Conservation (phyloP, 2,329 filamentous ascomycete species). For the Orbilia quercus region DNA sequence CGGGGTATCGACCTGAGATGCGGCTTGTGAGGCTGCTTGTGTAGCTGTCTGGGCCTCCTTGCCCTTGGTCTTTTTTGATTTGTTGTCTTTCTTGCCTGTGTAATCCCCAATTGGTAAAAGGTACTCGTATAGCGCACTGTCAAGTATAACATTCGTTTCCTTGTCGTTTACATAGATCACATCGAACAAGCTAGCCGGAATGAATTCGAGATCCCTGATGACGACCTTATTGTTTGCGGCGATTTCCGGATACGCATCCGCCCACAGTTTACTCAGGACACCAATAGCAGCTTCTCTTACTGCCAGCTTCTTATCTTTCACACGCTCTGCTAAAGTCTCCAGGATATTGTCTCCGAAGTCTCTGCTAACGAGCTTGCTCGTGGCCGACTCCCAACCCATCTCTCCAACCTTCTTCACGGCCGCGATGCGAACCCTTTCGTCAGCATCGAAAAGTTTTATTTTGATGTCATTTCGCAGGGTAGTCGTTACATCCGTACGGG, state of each 20-base stretch:
- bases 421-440: constrained; percentile 89
- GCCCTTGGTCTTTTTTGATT: constrained; percentile 65
- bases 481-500: constrained; percentile 79
- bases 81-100: constrained; percentile 66
- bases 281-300: constrained; percentile 90
- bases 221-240: constrained; percentile 82
- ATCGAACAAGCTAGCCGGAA: constrained; percentile 86
- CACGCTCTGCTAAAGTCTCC: constrained; percentile 83
- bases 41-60: constrained; percentile 61
- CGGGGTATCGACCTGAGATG: constrained; percentile 63
- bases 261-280: constrained; percentile 87
- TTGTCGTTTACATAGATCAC: constrained; percentile 89
- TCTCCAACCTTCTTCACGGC: constrained; percentile 85
- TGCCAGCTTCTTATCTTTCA: constrained; percentile 82
- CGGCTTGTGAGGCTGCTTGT: constrained; percentile 59
- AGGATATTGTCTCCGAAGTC: constrained; percentile 69
- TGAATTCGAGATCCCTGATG: constrained; percentile 77
- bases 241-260: constrained; percentile 88
- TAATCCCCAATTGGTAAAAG: constrained; percentile 92
- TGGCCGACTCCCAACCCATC: constrained; percentile 82
- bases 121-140: constrained; percentile 85
- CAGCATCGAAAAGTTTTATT: constrained; percentile 84
- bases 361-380: constrained; percentile 77
- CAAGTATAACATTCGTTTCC: constrained; percentile 85
- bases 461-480: constrained; percentile 70